A percentile compares a stretch with the other conserved stretches of the same genome.
Evolutionary conservation across 805 yeast genomes (phyloP).

Genomic region (Saccharomycopsis javanensis): DNA sequence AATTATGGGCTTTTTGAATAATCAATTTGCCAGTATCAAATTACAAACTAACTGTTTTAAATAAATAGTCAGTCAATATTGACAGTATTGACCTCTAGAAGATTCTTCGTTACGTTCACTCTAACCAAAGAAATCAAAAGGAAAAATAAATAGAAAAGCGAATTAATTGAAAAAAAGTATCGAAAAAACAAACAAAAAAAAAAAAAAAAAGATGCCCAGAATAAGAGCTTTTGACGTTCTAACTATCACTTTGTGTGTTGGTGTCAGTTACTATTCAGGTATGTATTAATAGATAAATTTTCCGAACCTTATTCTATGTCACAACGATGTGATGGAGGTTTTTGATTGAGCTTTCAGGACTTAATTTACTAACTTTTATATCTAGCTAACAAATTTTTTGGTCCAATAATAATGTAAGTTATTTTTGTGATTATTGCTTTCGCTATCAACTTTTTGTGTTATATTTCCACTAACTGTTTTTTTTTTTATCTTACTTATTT

Average conservation of each 20-base stretch:
- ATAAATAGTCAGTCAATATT: no score
- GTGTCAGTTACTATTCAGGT: conserved; percentile 17
- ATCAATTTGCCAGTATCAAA: no score
- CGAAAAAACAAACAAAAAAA: background rate
- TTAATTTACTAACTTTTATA: background rate
- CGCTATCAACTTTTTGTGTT: background rate
- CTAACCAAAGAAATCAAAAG: no score
- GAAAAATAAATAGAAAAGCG: background rate
- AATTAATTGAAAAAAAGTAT: no score
- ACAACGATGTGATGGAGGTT: no score
- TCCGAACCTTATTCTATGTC: background rate
- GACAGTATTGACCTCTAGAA: no score
- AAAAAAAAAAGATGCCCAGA: conserved; percentile 23
- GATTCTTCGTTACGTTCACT: no score
- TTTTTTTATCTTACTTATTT: conserved; percentile 24
- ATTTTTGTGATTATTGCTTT: background rate
- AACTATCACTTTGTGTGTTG: conserved; percentile 22
- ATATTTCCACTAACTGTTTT: background rate
- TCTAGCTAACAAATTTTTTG: conserved; percentile 55
- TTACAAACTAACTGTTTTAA: no score
- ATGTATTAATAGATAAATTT: background rate
- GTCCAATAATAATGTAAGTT: conserved; percentile 60
- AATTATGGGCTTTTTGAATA: no score
- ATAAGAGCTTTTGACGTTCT: conserved; percentile 24
- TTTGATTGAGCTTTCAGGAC: no score